Conservation (phyloP, 441 rosid species). For the Hura crepitans region DNA sequence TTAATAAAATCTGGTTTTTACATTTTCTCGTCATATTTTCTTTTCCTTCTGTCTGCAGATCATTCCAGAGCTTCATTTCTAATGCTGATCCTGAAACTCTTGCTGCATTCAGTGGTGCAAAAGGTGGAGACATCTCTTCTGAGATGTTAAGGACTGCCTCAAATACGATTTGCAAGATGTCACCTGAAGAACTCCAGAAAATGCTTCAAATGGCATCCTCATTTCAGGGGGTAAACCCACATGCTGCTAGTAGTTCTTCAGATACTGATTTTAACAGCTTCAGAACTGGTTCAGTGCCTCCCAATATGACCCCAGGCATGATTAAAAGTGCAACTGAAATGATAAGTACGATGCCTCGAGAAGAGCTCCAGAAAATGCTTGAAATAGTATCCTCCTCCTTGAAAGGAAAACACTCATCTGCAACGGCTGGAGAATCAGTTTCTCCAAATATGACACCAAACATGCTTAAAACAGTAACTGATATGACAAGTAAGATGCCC, state of each 20-base stretch:
- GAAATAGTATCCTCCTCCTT: constrained; percentile 60
- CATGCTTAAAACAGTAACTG: constrained; percentile 74
- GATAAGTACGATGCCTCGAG: constrained; percentile 76
- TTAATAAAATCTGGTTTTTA: not conserved
- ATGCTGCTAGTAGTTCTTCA: constrained; percentile 28
- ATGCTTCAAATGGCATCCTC: constrained; percentile 82
- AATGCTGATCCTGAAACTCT: constrained; percentile 65
- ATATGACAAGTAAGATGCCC: constrained; percentile 77
- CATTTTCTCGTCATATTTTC: not conserved
- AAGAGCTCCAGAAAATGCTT: constrained; percentile 79
- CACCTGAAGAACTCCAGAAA: constrained; percentile 79
- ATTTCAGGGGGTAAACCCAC: constrained; percentile 52
- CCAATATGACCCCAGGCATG: constrained; percentile 74
- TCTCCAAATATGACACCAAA: constrained; percentile 68
- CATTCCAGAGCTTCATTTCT: constrained; percentile 76
- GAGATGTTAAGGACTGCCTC: constrained; percentile 81
- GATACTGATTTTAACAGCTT: constrained; percentile 35
- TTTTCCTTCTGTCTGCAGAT: constrained; percentile 38
- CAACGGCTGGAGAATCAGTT: constrained; percentile 32
- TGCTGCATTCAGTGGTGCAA: constrained; percentile 64
- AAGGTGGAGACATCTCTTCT: constrained; percentile 65
- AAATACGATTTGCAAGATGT: constrained; percentile 77
- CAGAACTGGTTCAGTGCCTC: constrained; percentile 41
- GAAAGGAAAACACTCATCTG: constrained; percentile 37
- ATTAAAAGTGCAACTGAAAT: constrained; percentile 68